A percentile compares a stretch with the other conserved stretches of the same genome.
Conservation (phyloP, 1,284 basidiomycete species). For the Ustilago nuda region DNA sequence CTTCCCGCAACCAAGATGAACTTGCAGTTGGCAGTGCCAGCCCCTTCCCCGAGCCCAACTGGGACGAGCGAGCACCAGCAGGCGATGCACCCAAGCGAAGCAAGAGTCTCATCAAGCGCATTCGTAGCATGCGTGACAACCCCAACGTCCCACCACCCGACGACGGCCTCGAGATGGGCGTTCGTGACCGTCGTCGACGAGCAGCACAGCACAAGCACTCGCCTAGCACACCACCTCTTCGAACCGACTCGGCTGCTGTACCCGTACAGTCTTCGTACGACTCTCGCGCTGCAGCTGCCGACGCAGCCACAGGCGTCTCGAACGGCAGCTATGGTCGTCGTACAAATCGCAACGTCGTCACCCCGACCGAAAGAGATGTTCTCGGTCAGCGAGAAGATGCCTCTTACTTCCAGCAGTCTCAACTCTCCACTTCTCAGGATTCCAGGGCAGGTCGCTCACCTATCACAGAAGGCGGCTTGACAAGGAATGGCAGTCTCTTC, state of each 20-base stretch:
- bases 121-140: constrained; percentile 59
- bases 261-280: constrained; percentile 17
- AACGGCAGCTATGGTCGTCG: constrained; percentile 39
- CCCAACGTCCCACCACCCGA: constrained; percentile 60
- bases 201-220: constrained; percentile 51
- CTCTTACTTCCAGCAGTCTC: constrained; percentile 28
- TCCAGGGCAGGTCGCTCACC: constrained; percentile 27
- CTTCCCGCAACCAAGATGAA: constrained; percentile 21
- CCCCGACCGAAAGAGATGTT: constrained; percentile 33
- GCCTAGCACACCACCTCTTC: constrained; percentile 50
- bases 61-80: constrained; percentile 23
- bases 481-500: constrained; percentile 43
- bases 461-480: constrained; percentile 20
- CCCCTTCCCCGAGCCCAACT: constrained; percentile 60
- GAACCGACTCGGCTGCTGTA: constrained; percentile 11
- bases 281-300: constrained; percentile 36
- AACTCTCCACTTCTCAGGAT: constrained; percentile 13
- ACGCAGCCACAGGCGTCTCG: constrained; percentile 23
- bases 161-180: constrained; percentile 51
- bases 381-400: constrained; percentile 17
- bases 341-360: constrained; percentile 13
- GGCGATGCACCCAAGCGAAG: constrained; percentile 51
- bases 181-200: constrained; percentile 28
- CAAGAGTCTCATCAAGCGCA: constrained; percentile 63
- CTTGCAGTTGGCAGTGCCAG: constrained; percentile 51